Percentiles rank a stretch among this genome's conserved stretches.
These are phyloP conservation scores for Colletotrichum lupini DNA, from an alignment of 2,329 filamentous ascomycete genomes.

Conservation along the genomic window DNA sequence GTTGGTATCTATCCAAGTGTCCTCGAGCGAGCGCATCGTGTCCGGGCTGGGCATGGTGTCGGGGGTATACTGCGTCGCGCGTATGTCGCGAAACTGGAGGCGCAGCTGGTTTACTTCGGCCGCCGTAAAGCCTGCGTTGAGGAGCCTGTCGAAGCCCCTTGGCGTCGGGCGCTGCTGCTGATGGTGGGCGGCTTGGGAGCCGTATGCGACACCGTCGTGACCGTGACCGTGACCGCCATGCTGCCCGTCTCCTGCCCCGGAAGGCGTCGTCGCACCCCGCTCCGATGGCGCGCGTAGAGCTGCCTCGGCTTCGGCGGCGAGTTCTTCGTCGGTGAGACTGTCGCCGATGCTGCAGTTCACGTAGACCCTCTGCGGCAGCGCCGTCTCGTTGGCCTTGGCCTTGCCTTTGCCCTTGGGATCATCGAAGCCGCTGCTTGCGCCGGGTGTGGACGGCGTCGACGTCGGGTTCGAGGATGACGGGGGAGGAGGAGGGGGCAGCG, in stretches of 20 bases:
- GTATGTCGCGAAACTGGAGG: constrained; percentile 88
- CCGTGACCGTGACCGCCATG: background rate
- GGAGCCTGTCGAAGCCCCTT: constrained; percentile 88
- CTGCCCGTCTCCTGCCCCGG: constrained; percentile 3
- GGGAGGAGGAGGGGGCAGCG: constrained; percentile 66
- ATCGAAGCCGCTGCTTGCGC: background rate
- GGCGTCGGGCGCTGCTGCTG: constrained; percentile 38
- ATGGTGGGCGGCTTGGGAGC: background rate
- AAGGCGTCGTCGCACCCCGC: constrained; percentile 26
- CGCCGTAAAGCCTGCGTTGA: constrained; percentile 82
- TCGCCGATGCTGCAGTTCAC: constrained; percentile 94
- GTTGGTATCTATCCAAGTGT: constrained; percentile 87
- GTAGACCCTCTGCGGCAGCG: constrained; percentile 72
- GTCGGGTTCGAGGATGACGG: constrained; percentile 60
- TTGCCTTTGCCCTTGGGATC: constrained; percentile 73
- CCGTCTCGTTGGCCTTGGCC: constrained; percentile 61
- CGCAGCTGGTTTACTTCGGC: constrained; percentile 87
- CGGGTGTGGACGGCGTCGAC: constrained; percentile 38
- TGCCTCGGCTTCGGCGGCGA: constrained; percentile 72
- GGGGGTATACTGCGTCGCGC: constrained; percentile 83
- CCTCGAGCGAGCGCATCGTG: constrained; percentile 82
- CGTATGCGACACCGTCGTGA: background rate
- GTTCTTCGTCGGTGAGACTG: constrained; percentile 73
- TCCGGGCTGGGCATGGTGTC: constrained; percentile 88
- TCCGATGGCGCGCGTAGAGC: constrained; percentile 44